A percentile compares a stretch with the other conserved stretches of the same genome.
Evolutionary conservation across 805 yeast genomes (phyloP).

Genomic region (Saccharomycopsis oosterbeekiorum): DNA sequence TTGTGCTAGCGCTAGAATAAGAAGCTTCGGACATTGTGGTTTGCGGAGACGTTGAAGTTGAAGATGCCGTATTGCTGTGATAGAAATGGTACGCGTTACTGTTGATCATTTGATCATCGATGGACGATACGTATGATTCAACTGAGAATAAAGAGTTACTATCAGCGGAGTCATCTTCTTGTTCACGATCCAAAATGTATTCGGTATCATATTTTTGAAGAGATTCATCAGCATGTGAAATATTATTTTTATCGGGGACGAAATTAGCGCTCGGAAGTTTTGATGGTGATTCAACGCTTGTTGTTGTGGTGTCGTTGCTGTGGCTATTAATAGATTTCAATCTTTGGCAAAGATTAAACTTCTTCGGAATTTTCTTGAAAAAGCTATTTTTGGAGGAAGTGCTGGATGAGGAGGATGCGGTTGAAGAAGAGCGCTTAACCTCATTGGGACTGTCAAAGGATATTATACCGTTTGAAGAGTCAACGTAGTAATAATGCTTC

Average conservation of each 20-base stretch:
- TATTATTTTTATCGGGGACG: no score
- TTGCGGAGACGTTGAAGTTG: background rate
- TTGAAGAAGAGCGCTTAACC: slow-evolving; percentile 1
- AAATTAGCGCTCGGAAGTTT: no score
- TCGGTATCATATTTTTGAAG: no score
- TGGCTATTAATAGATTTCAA: background rate
- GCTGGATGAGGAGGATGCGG: background rate
- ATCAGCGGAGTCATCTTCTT: background rate
- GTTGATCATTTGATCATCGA: slow-evolving; percentile 10
- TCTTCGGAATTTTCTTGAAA: background rate
- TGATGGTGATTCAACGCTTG: no score
- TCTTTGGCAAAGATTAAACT: background rate
- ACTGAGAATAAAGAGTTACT: background rate
- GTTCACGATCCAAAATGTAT: background rate
- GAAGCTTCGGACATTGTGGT: background rate
- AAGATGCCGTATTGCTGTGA: background rate
- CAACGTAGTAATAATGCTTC: slow-evolving; percentile 8
- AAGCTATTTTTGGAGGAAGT: background rate
- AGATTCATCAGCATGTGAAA: background rate
- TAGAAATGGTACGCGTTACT: slow-evolving; percentile 14
- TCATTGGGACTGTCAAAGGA: slow-evolving; percentile 14
- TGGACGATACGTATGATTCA: slow-evolving; percentile 16
- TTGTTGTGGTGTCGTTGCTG: background rate
- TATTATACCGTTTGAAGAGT: slow-evolving; percentile 6
- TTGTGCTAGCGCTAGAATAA: background rate